A percentile compares a stretch with the other conserved stretches of the same genome.
Conservation (phyloP, 148 eudicot genomes). For the Silene latifolia region DNA sequence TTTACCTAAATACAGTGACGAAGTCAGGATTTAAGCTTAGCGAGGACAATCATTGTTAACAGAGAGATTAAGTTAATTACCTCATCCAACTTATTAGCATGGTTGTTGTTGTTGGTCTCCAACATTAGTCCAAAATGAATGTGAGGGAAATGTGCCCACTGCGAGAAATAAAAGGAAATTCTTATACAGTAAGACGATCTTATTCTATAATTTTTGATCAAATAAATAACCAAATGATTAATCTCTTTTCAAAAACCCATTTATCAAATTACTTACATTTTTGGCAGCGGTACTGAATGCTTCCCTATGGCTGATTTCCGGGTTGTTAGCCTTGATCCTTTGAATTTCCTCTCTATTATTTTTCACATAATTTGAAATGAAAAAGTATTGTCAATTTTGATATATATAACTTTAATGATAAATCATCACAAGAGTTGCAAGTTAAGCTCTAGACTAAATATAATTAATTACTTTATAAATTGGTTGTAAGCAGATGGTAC, state of each 20-base stretch:
- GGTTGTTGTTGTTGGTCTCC: slow-evolving; percentile 51
- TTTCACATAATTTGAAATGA: too few relatives aligned
- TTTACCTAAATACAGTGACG: too few relatives aligned
- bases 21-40: too few relatives aligned
- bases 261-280: slow-evolving; percentile 52
- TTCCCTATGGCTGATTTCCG: slow-evolving; percentile 91
- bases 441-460: too few relatives aligned
- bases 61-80: slow-evolving; percentile 10
- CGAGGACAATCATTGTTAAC: background rate
- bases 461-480: slow-evolving; percentile 91
- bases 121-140: slow-evolving; percentile 86
- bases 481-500: slow-evolving; percentile 95
- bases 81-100: slow-evolving; percentile 46
- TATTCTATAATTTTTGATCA: background rate
- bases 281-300: slow-evolving; percentile 95
- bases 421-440: too few relatives aligned
- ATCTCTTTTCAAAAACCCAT: background rate
- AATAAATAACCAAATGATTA: background rate
- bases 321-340: slow-evolving; percentile 84
- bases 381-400: too few relatives aligned
- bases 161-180: too few relatives aligned
- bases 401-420: background rate
- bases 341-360: slow-evolving; percentile 73
- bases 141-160: slow-evolving; percentile 94
- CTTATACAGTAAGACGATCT: too few relatives aligned